These are phyloP conservation scores for Aspergillus awamori DNA, from an alignment of 2,329 filamentous ascomycete species.

Conservation along the genomic window DNA sequence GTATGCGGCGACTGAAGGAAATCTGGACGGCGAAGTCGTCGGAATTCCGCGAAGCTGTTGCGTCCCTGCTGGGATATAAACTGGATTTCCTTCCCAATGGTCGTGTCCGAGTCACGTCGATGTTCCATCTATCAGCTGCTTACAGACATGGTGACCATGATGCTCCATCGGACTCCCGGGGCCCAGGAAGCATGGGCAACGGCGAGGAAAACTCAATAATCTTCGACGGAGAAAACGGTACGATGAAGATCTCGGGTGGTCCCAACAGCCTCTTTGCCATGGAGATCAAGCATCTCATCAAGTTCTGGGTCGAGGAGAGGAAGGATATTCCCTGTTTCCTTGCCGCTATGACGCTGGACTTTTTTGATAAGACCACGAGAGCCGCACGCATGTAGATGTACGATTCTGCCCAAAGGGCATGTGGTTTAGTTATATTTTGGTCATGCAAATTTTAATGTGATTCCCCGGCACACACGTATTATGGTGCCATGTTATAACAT, in stretches of 20 bases:
- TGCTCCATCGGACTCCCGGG: slow-evolving; percentile 61
- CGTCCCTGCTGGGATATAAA: slow-evolving; percentile 88
- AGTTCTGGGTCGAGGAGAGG: slow-evolving; percentile 94
- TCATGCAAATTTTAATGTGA: slow-evolving; percentile 15
- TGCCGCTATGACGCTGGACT: slow-evolving; percentile 87
- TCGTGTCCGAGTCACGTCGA: slow-evolving; percentile 85
- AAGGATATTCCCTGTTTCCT: slow-evolving; percentile 93
- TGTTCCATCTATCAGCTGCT: slow-evolving; percentile 71
- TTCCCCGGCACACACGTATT: slow-evolving; percentile 29
- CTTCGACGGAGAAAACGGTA: slow-evolving; percentile 90
- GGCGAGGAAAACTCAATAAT: slow-evolving; percentile 64
- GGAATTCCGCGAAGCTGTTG: slow-evolving; percentile 95
- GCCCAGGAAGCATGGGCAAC: slow-evolving; percentile 48
- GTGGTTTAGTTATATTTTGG: background rate
- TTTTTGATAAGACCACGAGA: slow-evolving; percentile 69
- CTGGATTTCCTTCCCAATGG: slow-evolving; percentile 97
- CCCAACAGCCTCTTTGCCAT: slow-evolving; percentile 82
- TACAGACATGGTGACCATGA: slow-evolving; percentile 49
- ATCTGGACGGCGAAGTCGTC: slow-evolving; percentile 89
- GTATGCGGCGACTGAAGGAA: slow-evolving; percentile 81
- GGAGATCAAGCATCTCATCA: slow-evolving; percentile 82
- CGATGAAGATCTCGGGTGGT: slow-evolving; percentile 96
- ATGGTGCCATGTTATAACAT: background rate
- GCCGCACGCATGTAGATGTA: slow-evolving; percentile 39
- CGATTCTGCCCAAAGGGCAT: background rate